Percentiles rank a stretch among this genome's conserved stretches.
Conservation (phyloP, 2,329 filamentous ascomycete species). For the Colletotrichum cordylinicola region DNA sequence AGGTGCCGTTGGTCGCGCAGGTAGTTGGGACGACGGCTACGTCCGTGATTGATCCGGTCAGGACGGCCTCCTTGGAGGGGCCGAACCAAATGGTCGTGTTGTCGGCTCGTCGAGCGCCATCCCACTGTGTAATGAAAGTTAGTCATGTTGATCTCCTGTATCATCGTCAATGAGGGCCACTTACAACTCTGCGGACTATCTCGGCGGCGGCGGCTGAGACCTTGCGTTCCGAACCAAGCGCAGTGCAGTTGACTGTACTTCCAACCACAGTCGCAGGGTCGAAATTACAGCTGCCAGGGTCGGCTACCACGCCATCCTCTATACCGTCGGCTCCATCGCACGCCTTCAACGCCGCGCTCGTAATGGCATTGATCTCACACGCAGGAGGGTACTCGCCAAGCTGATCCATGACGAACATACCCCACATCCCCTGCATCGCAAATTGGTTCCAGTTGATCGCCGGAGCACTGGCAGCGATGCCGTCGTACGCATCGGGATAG, state of each 20-base stretch:
- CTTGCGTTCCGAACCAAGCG: not conserved
- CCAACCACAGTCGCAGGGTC: not conserved
- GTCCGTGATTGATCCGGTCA: not conserved
- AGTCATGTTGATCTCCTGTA: not conserved
- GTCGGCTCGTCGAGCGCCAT: not conserved
- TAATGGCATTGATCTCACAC: not conserved
- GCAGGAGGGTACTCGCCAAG: not conserved
- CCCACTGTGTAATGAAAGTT: not conserved
- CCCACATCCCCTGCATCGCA: not conserved
- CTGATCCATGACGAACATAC: not conserved
- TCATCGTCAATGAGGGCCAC: not conserved
- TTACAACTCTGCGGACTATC: not conserved
- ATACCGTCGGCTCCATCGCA: not conserved
- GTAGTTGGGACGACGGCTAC: not conserved
- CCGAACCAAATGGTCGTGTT: not conserved
- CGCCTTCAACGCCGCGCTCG: not conserved
- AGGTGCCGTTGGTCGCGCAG: not conserved
- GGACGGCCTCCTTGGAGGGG: not conserved
- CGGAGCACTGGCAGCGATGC: not conserved
- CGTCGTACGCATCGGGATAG: not conserved
- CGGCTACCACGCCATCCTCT: not conserved
- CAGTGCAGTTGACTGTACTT: not conserved
- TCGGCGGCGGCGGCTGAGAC: not conserved
- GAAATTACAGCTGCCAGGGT: not conserved
- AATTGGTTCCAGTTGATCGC: not conserved